Evolutionary conservation across 106 monocot genomes (phyloP).

Genomic region (Dendrobium nobile): DNA sequence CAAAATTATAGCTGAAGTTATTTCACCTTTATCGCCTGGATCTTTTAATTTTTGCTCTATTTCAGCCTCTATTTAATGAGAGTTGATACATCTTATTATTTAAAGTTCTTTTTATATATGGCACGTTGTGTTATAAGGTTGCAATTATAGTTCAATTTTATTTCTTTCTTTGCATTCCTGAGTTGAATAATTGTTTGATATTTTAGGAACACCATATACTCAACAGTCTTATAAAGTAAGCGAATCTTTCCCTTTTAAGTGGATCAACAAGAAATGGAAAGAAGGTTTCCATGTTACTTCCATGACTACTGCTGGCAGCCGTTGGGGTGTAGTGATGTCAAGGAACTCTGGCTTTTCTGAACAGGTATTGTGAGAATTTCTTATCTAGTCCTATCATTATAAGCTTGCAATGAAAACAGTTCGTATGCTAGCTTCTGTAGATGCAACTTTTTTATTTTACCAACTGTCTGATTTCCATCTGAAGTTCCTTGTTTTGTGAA

Average conservation of each 20-base stretch:
- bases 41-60: not conserved
- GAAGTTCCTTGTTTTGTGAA: not conserved
- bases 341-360: slow-evolving; percentile 85
- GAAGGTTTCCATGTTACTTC: slow-evolving; percentile 98
- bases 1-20: not conserved
- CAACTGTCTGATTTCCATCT: not conserved
- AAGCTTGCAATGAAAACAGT: not conserved
- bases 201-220: slow-evolving; percentile 76
- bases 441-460: not conserved
- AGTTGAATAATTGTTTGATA: slow-evolving; percentile 6
- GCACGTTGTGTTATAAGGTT: too few relatives aligned
- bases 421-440: not conserved
- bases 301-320: slow-evolving; percentile 85
- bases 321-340: slow-evolving; percentile 96
- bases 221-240: slow-evolving; percentile 98
- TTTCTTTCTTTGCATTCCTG: not conserved
- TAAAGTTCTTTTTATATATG: not conserved
- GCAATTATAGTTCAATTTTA: too few relatives aligned
- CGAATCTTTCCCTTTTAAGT: slow-evolving; percentile 96
- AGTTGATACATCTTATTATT: not conserved
- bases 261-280: slow-evolving; percentile 99
- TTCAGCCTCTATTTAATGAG: not conserved
- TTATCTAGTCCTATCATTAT: not conserved
- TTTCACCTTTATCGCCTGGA: not conserved
- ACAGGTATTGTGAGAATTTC: slow-evolving; percentile 42